phyloP scores from a whole-genome alignment of 148 eudicot species.

The Cornus controversa region DNA sequence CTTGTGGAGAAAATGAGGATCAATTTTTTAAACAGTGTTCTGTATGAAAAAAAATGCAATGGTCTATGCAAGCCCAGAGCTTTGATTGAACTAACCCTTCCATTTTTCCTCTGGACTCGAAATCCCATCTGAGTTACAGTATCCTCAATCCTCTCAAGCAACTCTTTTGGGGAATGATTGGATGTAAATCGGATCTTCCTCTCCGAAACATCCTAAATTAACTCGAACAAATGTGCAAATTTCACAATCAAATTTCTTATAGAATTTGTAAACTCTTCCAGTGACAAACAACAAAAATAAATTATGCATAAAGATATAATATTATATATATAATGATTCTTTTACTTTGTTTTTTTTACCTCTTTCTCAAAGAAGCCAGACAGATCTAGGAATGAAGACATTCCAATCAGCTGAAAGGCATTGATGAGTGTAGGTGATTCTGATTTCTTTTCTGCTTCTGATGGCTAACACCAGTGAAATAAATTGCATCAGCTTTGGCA shows the following conservation, averaged over 20 bases:
- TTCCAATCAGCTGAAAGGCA: conserved; percentile 93
- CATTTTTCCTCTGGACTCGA: conserved; percentile 70
- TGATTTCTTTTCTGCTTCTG: conserved; percentile 54
- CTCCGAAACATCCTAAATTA: conserved; percentile 65
- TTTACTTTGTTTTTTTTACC: conserved; percentile 27
- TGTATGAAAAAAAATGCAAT: background rate
- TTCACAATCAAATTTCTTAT: background rate
- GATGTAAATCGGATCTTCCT: conserved; percentile 91
- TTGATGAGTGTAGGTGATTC: conserved; percentile 61
- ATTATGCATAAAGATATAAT: too few relatives aligned
- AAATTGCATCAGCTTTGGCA: background rate
- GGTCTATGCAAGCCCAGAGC: background rate
- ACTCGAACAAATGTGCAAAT: conserved; percentile 1
- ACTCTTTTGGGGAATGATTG: conserved; percentile 56
- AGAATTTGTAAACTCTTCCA: background rate
- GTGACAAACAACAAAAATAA: too few relatives aligned
- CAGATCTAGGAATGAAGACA: conserved; percentile 91
- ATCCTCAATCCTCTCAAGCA: conserved; percentile 77
- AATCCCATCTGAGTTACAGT: conserved; percentile 79
- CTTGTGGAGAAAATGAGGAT: background rate
- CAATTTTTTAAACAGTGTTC: background rate
- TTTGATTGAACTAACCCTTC: conserved; percentile 53
- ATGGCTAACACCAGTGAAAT: conserved; percentile 27
- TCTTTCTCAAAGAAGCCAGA: conserved; percentile 97
- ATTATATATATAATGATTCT: background rate